Percentiles rank a stretch among this genome's conserved stretches.
Conservation (phyloP, 2,329 filamentous ascomycete genomes). For the Colletotrichum agaves region DNA sequence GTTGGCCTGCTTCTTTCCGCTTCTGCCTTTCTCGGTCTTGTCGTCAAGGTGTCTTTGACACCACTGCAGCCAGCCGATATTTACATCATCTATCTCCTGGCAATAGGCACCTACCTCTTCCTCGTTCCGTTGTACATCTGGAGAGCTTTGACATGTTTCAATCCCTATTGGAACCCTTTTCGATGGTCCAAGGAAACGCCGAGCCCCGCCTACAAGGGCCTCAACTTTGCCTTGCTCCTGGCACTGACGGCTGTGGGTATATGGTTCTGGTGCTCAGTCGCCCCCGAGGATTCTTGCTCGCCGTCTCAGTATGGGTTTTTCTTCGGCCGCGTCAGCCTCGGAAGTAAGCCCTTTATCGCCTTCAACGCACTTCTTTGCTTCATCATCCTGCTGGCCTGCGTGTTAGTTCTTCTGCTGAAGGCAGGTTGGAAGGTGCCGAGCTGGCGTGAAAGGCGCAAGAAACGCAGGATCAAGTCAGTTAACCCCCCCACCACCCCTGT, state of each 20-base stretch:
- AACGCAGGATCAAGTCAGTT: conserved; percentile 41
- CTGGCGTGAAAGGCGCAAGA: conserved; percentile 37
- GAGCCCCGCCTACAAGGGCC: conserved; percentile 42
- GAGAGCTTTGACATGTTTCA: conserved; percentile 46
- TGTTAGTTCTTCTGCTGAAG: conserved; percentile 41
- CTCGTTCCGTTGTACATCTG: conserved; percentile 48
- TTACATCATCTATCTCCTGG: conserved; percentile 47
- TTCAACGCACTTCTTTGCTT: conserved; percentile 47
- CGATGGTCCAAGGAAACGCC: conserved; percentile 42
- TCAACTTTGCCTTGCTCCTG: conserved; percentile 43
- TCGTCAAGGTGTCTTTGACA: conserved; percentile 42
- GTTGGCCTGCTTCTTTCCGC: conserved; percentile 47
- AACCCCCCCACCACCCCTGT: not conserved
- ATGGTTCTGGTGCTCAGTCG: conserved; percentile 46
- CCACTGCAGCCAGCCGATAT: conserved; percentile 45
- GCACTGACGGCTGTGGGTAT: conserved; percentile 44
- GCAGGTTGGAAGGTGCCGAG: conserved; percentile 40
- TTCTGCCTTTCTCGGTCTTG: conserved; percentile 41
- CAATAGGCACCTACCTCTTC: conserved; percentile 46
- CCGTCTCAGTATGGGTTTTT: conserved; percentile 46
- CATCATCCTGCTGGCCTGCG: conserved; percentile 41
- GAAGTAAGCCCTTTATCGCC: conserved; percentile 43
- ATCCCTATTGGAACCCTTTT: conserved; percentile 46
- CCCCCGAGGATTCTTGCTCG: conserved; percentile 42
- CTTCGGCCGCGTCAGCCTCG: conserved; percentile 44